Percentiles rank a stretch among this genome's conserved stretches.
phyloP scores from a whole-genome alignment of 192 early-diverging fungal species.

The Coemansia sp. region DNA sequence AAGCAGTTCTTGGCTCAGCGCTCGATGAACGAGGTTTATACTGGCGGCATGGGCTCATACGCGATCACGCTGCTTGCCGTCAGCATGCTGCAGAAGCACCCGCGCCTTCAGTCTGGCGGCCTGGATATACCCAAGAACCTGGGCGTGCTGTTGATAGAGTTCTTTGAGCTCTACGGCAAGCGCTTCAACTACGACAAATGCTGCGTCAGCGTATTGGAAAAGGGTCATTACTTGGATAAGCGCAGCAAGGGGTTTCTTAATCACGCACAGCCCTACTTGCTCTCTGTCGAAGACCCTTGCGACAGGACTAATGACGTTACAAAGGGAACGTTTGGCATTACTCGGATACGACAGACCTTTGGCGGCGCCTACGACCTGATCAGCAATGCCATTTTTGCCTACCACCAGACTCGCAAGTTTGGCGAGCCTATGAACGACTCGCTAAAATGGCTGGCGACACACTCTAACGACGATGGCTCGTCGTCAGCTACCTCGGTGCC shows the following conservation, averaged over 20 bases:
- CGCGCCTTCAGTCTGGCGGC: conserved; percentile 64
- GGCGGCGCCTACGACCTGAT: conserved; percentile 53
- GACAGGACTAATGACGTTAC: conserved; percentile 62
- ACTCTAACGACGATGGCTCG: not conserved
- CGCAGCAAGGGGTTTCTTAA: conserved; percentile 23
- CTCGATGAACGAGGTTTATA: conserved; percentile 82
- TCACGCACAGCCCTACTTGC: conserved; percentile 41
- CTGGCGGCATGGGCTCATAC: conserved; percentile 89
- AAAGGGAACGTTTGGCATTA: conserved; percentile 53
- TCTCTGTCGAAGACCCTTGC: conserved; percentile 61
- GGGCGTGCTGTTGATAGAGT: conserved; percentile 88
- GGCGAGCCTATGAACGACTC: conserved; percentile 51
- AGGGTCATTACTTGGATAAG: conserved; percentile 61
- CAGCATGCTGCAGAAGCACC: conserved; percentile 89
- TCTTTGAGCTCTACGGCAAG: conserved; percentile 90
- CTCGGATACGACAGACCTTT: conserved; percentile 51
- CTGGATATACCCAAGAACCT: conserved; percentile 76
- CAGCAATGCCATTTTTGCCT: conserved; percentile 50
- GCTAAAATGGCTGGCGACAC: conserved; percentile 8
- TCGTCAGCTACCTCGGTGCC: not conserved
- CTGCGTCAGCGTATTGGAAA: conserved; percentile 63
- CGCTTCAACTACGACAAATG: conserved; percentile 71
- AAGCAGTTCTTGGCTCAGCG: conserved; percentile 84
- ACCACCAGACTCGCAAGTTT: conserved; percentile 53
- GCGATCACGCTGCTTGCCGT: conserved; percentile 75